Evolutionary conservation across 1,284 basidiomycete species (phyloP), one percentile per base, ranked within the genome.

Genomic region (Papiliotrema fonsecae): DNA sequence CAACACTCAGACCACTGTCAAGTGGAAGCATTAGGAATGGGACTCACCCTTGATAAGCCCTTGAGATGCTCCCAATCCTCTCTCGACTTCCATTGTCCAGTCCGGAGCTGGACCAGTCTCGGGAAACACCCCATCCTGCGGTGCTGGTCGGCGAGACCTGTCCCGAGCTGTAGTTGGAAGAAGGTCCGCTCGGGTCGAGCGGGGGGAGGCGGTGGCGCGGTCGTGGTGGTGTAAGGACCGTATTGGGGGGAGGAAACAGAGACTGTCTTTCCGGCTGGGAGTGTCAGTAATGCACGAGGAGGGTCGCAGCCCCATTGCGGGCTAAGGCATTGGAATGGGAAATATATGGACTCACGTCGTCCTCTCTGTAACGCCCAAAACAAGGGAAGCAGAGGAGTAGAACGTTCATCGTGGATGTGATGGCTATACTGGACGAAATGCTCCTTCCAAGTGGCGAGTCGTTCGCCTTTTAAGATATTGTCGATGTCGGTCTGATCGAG

Each of bases 31-130:
- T n/a, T n/a, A n/a, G n/a, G n/a, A n/a, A n/a, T n/a, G 28, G 3
- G 19, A 40, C 45, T 39, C 18, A 49, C 47, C 40, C 40, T 25
- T 49, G 47, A 38, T 42, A 42, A 14, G 47, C 47, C 31, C 47
- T 7, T 2, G 47, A 49, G n/a, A 49, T 49, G 37, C 40, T 49
- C 10, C 47, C 47, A 18, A 49, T 42, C 24, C 47, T 34, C 19
- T 49, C 47, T 27, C 47, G 21, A 14, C 21, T 42, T 6, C 3
- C 25, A 4, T 25, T 11, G 39, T 25, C 22, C n/a, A 43, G 13
- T 16, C 19, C 6, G 4, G 47, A 35, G 21, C 38, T 41, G 24
- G 27, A 14, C 3, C 5, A 4, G 13, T 35, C 25, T 21, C 45
- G n/a, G 6, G 5, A 30, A 7, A 7, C 4, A 25, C 7, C 14